Evolutionary conservation across 345 rosid genomes (phyloP).

Genomic region (Euclidium syriacum): DNA sequence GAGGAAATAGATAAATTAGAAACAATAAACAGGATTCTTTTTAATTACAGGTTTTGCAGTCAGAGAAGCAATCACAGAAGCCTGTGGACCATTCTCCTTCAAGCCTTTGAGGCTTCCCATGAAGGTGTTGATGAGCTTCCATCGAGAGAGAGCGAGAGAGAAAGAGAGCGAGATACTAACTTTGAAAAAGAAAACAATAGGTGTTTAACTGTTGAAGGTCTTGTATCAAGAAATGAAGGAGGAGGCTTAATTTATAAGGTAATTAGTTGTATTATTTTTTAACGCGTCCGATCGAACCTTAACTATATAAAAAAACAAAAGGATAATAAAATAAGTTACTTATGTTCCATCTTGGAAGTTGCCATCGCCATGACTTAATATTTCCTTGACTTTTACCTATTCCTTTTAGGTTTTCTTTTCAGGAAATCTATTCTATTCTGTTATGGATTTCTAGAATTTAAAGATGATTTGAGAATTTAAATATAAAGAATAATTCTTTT

Average conservation of each 20-base stretch:
- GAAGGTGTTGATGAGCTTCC: background rate
- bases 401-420: background rate
- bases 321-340: too few species aligned
- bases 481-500: too few species aligned
- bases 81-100: conserved; percentile 38
- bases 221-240: background rate
- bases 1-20: too few species aligned
- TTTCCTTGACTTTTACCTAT: background rate
- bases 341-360: background rate
- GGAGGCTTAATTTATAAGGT: conserved; percentile 15
- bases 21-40: too few species aligned
- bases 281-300: background rate
- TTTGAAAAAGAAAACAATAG: background rate
- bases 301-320: too few species aligned
- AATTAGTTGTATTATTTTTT: background rate
- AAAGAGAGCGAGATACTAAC: background rate
- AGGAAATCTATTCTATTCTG: background rate
- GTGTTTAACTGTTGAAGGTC: background rate
- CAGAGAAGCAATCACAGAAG: conserved; percentile 35
- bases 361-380: background rate
- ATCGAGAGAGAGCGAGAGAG: background rate
- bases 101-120: background rate
- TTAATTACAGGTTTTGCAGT: conserved; percentile 26
- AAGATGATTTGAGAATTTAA: too few species aligned
- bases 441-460: too few species aligned